Evolutionary conservation across 2,329 filamentous ascomycete genomes (phyloP).

Genomic region (Epichloe bromicola): DNA sequence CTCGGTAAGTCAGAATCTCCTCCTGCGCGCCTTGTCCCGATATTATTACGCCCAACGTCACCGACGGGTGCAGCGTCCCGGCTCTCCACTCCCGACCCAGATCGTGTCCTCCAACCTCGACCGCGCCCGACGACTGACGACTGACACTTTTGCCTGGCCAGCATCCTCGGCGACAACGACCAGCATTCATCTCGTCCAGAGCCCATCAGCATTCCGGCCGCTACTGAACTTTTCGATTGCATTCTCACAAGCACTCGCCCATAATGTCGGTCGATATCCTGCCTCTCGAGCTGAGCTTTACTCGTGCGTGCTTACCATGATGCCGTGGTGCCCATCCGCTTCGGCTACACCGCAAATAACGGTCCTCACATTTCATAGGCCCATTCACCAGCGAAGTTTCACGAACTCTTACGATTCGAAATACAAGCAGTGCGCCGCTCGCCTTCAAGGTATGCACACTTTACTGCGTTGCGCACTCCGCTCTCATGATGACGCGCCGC

Average conservation of each 20-base stretch:
- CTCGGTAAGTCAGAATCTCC: too few species aligned
- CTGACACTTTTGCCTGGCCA: neutral
- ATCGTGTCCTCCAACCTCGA: slow-evolving; percentile 4
- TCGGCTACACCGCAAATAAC: slow-evolving; percentile 1
- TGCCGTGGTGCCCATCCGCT: neutral
- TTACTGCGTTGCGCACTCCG: neutral
- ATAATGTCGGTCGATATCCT: slow-evolving; percentile 92
- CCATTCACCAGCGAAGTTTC: slow-evolving; percentile 55
- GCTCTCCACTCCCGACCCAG: neutral
- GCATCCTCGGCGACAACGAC: neutral
- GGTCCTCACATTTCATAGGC: slow-evolving; percentile 28
- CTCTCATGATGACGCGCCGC: neutral
- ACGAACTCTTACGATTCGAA: slow-evolving; percentile 51
- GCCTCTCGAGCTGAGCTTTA: slow-evolving; percentile 83
- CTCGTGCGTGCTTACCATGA: slow-evolving; percentile 49
- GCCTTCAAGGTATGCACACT: slow-evolving; percentile 52
- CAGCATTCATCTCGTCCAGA: neutral
- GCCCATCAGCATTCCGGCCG: neutral
- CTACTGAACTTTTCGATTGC: neutral
- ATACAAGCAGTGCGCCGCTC: slow-evolving; percentile 47
- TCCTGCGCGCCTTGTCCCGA: too few species aligned
- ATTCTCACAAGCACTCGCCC: slow-evolving; percentile 9
- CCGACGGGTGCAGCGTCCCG: neutral
- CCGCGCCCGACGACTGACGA: neutral
- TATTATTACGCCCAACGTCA: too few species aligned